These are phyloP conservation scores for Crithidia fasciculata DNA, from an alignment of 208 protist genomes.

Conservation along the genomic window DNA sequence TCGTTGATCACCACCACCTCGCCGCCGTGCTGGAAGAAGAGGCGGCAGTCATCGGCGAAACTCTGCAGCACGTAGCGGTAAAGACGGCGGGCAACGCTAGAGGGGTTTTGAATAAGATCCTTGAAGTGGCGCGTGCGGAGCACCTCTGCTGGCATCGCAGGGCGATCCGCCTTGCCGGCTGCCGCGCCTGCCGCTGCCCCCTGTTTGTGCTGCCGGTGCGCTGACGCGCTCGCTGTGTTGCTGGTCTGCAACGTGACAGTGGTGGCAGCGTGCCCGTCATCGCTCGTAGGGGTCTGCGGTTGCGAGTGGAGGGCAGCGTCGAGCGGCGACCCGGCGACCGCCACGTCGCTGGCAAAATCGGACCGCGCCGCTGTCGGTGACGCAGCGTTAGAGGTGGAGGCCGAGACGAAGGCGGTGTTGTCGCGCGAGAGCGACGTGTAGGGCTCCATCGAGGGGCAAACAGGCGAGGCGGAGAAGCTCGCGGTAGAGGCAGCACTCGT, in stretches of 20 bases:
- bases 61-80: conserved; percentile 72
- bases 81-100: conserved; percentile 58
- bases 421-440: conserved; percentile 12
- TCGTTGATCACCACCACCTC: conserved; percentile 90
- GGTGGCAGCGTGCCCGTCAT: neutral
- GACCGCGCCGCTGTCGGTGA: conserved; percentile 1
- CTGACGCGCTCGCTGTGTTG: conserved; percentile 1
- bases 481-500: neutral
- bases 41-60: conserved; percentile 61
- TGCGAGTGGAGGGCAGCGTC: conserved; percentile 6
- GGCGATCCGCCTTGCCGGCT: neutral
- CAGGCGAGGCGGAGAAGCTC: neutral
- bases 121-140: conserved; percentile 68
- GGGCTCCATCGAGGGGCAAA: conserved; percentile 36
- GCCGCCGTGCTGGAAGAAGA: conserved; percentile 78
- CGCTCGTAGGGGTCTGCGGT: neutral
- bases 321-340: conserved; percentile 8
- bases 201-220: no score
- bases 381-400: neutral
- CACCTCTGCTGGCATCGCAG: conserved; percentile 27
- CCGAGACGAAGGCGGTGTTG: neutral
- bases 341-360: conserved; percentile 5
- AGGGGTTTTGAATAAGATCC: conserved; percentile 53
- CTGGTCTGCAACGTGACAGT: neutral
- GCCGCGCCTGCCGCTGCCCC: conserved; percentile 5